Evolutionary conservation across 371 early-diverging fungal genomes (phyloP), one percentile per base, ranked within the genome.

Genomic region (Syncephalastrum contaminatum): DNA sequence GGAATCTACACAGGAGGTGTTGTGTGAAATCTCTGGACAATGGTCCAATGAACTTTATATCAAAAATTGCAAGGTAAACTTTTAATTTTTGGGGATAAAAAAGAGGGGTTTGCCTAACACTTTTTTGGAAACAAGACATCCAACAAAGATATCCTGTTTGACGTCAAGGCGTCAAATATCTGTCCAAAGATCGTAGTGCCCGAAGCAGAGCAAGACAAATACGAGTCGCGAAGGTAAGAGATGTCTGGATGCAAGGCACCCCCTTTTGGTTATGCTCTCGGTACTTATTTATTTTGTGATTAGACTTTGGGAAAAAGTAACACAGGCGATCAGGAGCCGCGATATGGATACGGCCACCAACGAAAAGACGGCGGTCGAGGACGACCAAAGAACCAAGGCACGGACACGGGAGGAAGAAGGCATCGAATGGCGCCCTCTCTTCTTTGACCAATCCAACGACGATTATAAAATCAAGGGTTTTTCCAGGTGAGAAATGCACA

Each of bases 291-390:
- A 27, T 18, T 0, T 39, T 4, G 18, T 19, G 6, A 15, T 22
- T 16, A 58, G 60, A n/a, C 53, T 64, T 14, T 96, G 96, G 96
- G 72, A 75, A 48, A 77, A 88, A 48, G 82, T 93, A 20, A 91
- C 95, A 15, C 74, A 70, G n/a, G 93, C 87, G 4, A 71, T 96
- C 27, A 70, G 61, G 25, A 67, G 69, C 7, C 77, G 77, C 58
- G 83, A 93, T 57, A 69, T 92, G 66, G 84, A 89, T 30, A 58
- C 70, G 13, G 96, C 96, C 0, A 94, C 96, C 4, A 67, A 66
- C 7, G 90, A 92, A 62, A 96, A 96, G 66, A 73, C 81, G 2
- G 69, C 72, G 12, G 88, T 96, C 21, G 96, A 96, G 67, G 89
- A 92, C 61, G 71, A 73, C 30, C 95, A 96, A 70, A 84, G 96